A percentile compares a stretch with the other conserved stretches of the same genome.
phyloP scores from a whole-genome alignment of 495 filamentous ascomycete species.

The Amorphotheca resinae region DNA sequence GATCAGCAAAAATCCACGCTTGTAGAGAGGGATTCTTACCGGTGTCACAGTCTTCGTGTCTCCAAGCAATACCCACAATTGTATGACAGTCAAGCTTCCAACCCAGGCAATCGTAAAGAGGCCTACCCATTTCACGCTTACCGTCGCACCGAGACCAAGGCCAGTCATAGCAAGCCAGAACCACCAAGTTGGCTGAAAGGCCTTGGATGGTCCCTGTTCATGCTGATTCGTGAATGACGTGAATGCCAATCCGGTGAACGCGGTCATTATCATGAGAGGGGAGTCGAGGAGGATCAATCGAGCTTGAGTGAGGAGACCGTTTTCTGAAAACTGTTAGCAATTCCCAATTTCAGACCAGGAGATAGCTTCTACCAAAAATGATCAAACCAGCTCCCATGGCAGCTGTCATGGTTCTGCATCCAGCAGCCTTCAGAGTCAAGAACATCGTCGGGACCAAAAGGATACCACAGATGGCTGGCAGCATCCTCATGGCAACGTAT shows the following conservation, averaged over 20 bases:
- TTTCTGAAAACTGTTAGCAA: constrained; percentile 45
- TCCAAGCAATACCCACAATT: constrained; percentile 89
- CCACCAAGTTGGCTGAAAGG: constrained; percentile 89
- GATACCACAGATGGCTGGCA: constrained; percentile 81
- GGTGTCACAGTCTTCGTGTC: constrained; percentile 74
- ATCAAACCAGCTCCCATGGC: constrained; percentile 72
- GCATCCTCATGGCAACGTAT: constrained; percentile 93
- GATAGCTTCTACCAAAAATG: constrained; percentile 60
- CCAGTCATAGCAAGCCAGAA: constrained; percentile 90
- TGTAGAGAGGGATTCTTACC: constrained; percentile 5
- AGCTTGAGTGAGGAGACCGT: constrained; percentile 87
- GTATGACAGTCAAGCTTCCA: constrained; percentile 75
- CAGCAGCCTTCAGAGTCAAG: constrained; percentile 80
- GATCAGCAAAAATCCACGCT: constrained; percentile 9
- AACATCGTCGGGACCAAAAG: constrained; percentile 84
- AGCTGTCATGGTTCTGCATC: constrained; percentile 75
- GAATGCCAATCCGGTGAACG: constrained; percentile 82
- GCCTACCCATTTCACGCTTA: constrained; percentile 98
- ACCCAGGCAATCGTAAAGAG: constrained; percentile 99
- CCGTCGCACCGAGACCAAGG: constrained; percentile 75
- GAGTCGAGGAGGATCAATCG: constrained; percentile 93
- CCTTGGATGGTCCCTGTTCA: constrained; percentile 75
- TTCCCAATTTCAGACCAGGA: neutral
- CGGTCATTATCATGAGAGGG: constrained; percentile 85
- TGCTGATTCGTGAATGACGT: constrained; percentile 93